Conservation (phyloP, 2,329 filamentous ascomycete species). For the Albifimbria verrucaria region DNA sequence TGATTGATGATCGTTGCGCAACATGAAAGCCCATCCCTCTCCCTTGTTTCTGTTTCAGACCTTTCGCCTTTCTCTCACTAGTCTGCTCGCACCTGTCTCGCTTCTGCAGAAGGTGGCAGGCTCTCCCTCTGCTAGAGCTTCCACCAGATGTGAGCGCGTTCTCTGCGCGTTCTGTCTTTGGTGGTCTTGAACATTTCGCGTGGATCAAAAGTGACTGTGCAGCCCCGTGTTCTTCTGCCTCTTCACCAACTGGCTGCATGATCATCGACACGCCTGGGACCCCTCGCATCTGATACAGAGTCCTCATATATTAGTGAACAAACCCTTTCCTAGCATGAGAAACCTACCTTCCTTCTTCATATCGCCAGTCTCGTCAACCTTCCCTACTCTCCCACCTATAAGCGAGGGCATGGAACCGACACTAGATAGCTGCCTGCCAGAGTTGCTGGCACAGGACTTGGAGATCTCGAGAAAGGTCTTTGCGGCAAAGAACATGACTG, state of each 20-base stretch:
- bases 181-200: too few relatives aligned
- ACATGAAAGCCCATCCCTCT: background rate
- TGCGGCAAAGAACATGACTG: conserved; percentile 48
- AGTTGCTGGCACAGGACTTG: conserved; percentile 53
- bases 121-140: too few relatives aligned
- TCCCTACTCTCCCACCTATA: background rate
- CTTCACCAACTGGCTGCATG: too few relatives aligned
- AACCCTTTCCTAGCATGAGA: background rate
- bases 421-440: conserved; percentile 47
- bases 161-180: too few relatives aligned
- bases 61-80: background rate
- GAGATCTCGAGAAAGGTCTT: conserved; percentile 47
- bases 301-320: background rate
- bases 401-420: conserved; percentile 20
- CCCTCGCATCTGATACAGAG: background rate
- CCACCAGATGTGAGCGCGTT: too few relatives aligned
- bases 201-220: too few relatives aligned
- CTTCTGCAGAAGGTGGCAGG: background rate
- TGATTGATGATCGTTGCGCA: background rate
- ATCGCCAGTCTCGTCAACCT: background rate
- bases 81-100: background rate
- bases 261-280: too few relatives aligned
- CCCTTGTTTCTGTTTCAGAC: background rate
- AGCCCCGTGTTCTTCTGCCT: too few relatives aligned
- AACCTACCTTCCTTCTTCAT: background rate